Evolutionary conservation across 140 eudicot genomes (phyloP).

Genomic region (Anethum foeniculum): DNA sequence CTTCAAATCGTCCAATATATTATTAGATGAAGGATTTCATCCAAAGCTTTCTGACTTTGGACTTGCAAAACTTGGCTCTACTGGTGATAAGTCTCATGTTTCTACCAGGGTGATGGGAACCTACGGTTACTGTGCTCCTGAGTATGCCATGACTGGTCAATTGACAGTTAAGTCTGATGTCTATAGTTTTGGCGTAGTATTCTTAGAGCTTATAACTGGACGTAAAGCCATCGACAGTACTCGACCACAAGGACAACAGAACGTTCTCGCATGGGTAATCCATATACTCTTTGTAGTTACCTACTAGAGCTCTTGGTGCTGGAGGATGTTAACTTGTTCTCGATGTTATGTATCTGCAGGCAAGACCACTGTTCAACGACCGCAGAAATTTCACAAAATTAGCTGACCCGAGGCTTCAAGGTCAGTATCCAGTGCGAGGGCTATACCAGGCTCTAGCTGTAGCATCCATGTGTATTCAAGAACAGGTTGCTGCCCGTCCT

Average conservation of each 20-base stretch:
- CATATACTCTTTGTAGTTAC: no score
- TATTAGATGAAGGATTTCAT: conserved; percentile 67
- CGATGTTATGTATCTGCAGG: conserved; percentile 36
- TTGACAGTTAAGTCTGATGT: conserved; percentile 94
- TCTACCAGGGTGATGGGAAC: conserved; percentile 99
- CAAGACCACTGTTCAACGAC: conserved; percentile 89
- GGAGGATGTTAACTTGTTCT: no score
- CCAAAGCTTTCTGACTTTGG: conserved; percentile 97
- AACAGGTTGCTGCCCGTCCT: conserved; percentile 88
- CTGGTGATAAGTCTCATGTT: conserved; percentile 97
- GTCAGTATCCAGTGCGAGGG: conserved; percentile 82
- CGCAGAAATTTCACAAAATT: conserved; percentile 65
- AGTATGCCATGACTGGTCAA: conserved; percentile 98
- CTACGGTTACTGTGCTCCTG: conserved; percentile 98
- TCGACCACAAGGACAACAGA: conserved; percentile 84
- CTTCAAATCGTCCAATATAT: conserved; percentile 88
- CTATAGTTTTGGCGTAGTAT: conserved; percentile 93
- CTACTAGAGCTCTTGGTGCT: no score
- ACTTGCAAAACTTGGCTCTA: conserved; percentile 91
- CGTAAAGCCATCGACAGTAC: conserved; percentile 93
- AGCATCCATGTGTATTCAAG: conserved; percentile 98
- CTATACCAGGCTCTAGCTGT: conserved; percentile 93
- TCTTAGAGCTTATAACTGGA: conserved; percentile 91
- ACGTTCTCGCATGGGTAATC: conserved; percentile 86
- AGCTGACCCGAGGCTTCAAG: conserved; percentile 81